Percentiles rank a stretch among this genome's conserved stretches.
Conservation (phyloP, 2,329 filamentous ascomycete species). For the Cladophialophora yegresii region DNA sequence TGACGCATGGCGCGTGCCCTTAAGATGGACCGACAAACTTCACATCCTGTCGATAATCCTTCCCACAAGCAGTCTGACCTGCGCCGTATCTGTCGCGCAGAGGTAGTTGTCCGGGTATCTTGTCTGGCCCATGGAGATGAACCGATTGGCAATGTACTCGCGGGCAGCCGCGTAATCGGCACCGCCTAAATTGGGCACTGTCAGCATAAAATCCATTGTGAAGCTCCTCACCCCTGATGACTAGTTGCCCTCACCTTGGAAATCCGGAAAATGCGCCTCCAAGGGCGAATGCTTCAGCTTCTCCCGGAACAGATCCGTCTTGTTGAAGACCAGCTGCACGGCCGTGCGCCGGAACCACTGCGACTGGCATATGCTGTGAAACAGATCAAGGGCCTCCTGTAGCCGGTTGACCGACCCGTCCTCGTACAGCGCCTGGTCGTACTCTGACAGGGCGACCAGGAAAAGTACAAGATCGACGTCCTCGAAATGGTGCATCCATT, state of each 20-base stretch:
- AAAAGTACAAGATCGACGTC: slow-evolving; percentile 97
- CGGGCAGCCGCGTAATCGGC: slow-evolving; percentile 94
- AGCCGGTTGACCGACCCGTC: slow-evolving; percentile 86
- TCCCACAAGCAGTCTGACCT: slow-evolving; percentile 99
- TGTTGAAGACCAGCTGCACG: slow-evolving; percentile 73
- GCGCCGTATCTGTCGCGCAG: slow-evolving; percentile 95
- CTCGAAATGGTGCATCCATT: slow-evolving; percentile 99
- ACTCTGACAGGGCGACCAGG: slow-evolving; percentile 94
- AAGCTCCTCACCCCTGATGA: slow-evolving; percentile 3
- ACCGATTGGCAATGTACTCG: slow-evolving; percentile 98
- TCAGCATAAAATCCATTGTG: slow-evolving; percentile 19
- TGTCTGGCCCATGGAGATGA: slow-evolving; percentile 96
- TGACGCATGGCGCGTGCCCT: not conserved
- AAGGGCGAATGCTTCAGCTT: slow-evolving; percentile 71
- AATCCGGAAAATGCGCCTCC: slow-evolving; percentile 75
- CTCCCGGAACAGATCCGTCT: slow-evolving; percentile 74
- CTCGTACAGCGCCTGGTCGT: slow-evolving; percentile 93
- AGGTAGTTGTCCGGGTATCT: slow-evolving; percentile 99
- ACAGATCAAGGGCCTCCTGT: slow-evolving; percentile 70
- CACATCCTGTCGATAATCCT: not conserved
- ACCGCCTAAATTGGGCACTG: slow-evolving; percentile 60
- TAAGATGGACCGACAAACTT: not conserved
- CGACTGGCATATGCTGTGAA: slow-evolving; percentile 72
- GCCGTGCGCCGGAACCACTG: slow-evolving; percentile 72
- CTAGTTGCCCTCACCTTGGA: slow-evolving; percentile 64